Conservation (phyloP, 1,139 yeast species). For the Magnusiomyces tetraspermus region DNA sequence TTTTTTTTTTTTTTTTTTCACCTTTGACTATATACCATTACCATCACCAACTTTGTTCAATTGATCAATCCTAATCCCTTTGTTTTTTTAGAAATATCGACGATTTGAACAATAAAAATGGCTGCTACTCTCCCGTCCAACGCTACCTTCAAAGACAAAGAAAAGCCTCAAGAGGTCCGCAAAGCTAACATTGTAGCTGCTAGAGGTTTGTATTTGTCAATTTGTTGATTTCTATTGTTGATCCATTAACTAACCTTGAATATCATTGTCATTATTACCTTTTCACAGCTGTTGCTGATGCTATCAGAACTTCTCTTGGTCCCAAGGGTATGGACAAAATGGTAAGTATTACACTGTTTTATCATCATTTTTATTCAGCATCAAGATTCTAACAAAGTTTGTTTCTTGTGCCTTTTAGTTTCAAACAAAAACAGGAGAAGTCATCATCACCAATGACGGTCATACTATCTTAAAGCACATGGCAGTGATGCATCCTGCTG, state of each 20-base stretch:
- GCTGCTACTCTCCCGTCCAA: slow-evolving; percentile 45
- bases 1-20: no score
- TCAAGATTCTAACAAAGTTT: background rate
- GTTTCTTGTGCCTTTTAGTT: background rate
- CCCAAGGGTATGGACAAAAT: slow-evolving; percentile 99
- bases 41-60: no score
- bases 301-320: slow-evolving; percentile 92
- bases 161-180: slow-evolving; percentile 96
- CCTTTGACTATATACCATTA: no score
- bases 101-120: background rate
- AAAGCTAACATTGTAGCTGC: slow-evolving; percentile 91
- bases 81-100: background rate
- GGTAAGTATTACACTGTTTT: slow-evolving; percentile 30
- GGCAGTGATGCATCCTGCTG: slow-evolving; percentile 89
- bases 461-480: slow-evolving; percentile 80
- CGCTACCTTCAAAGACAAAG: slow-evolving; percentile 87
- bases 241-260: background rate
- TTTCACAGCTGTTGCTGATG: slow-evolving; percentile 98
- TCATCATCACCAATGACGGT: slow-evolving; percentile 73
- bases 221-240: background rate
- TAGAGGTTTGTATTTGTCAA: slow-evolving; percentile 31
- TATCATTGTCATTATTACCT: background rate
- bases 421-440: slow-evolving; percentile 51
- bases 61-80: background rate
- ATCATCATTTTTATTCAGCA: background rate